A percentile compares a stretch with the other conserved stretches of the same genome.
These are phyloP conservation scores for Ascochyta pisi DNA, from an alignment of 2,329 filamentous ascomycete genomes.

Conservation along the genomic window DNA sequence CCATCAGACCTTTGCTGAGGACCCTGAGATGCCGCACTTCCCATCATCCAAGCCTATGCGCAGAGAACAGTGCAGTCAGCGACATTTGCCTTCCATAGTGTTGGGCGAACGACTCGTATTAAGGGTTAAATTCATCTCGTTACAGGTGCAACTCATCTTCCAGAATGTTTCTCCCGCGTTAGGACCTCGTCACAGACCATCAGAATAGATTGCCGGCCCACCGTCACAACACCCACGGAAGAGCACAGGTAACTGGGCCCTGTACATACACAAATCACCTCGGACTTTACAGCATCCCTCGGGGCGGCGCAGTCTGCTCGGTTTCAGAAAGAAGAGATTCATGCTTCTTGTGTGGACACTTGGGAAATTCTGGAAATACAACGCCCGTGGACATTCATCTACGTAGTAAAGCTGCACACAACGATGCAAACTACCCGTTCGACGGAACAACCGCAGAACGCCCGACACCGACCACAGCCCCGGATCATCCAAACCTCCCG, in stretches of 20 bases:
- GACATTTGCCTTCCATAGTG: not conserved
- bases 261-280: slow-evolving; percentile 13
- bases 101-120: slow-evolving; percentile 23
- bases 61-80: slow-evolving; percentile 1
- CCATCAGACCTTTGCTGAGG: slow-evolving; percentile 8
- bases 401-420: not conserved
- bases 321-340: slow-evolving; percentile 2
- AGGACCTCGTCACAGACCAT: slow-evolving; percentile 31
- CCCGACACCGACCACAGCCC: slow-evolving; percentile 5
- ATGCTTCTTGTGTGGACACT: slow-evolving; percentile 1
- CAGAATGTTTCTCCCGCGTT: slow-evolving; percentile 42
- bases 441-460: slow-evolving; percentile 5
- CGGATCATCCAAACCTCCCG: slow-evolving; percentile 10
- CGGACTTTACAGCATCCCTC: slow-evolving; percentile 4
- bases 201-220: slow-evolving; percentile 42
- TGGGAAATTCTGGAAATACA: slow-evolving; percentile 3
- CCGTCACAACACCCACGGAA: slow-evolving; percentile 24
- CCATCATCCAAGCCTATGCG: slow-evolving; percentile 12
- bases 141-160: slow-evolving; percentile 35
- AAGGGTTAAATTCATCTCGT: slow-evolving; percentile 20
- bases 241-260: slow-evolving; percentile 12
- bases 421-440: not conserved
- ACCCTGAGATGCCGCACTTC: slow-evolving; percentile 4
- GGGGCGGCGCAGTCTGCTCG: slow-evolving; percentile 7
- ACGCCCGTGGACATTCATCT: not conserved